Evolutionary conservation across 202 grass and related monocot species (phyloP), one percentile per base, ranked within the genome.

Genomic region (Zoysia matrella): DNA sequence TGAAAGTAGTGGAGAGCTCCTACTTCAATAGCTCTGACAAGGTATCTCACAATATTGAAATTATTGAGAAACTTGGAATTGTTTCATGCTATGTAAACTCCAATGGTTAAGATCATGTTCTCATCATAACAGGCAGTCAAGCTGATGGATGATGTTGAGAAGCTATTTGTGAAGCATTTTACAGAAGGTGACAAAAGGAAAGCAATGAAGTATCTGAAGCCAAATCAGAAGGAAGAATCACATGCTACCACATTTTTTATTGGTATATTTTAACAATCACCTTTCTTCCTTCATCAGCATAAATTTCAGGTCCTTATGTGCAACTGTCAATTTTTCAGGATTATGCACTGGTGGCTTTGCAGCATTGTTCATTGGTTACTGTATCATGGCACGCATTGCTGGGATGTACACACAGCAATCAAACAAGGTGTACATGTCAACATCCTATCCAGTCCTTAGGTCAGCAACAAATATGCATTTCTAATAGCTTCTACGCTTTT

Each of bases 181-280:
- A 70, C 89, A 22, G 88, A 83, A 18, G 89, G 85, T 58, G 85
- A 94, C 44, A 91, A 88, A 91, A 66, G 74, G 45, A 94, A 94
- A 84, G 89, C 89, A 82, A 92, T 88, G 92, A 91, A 88, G 82
- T 94, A 92, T 53, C 87, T 94, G 56, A 94, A 88, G 41, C 87
- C 89, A 75, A 82, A 88, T 80, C 87, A 92, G 63, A 84, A 16
- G 47, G 60, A 86, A 78, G 92, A 92, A 86, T 94, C 89, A 47
- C 92, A 94, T 16, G 57, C 81, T 63, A 85, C 90, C 47, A 94
- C 92, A 11, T 94, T 94, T 84, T 94, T 90, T 67, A 92, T 94
- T 6, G 92, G 92, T 94, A 82, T 4, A 73, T 65, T 74, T 72
- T 56, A 49, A 70, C 40, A 71, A 71, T 70, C 45, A 11, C 15